A percentile compares a stretch with the other conserved stretches of the same genome.
Conservation (phyloP, 495 filamentous ascomycete species). For the Lentithecium fluviatile region DNA sequence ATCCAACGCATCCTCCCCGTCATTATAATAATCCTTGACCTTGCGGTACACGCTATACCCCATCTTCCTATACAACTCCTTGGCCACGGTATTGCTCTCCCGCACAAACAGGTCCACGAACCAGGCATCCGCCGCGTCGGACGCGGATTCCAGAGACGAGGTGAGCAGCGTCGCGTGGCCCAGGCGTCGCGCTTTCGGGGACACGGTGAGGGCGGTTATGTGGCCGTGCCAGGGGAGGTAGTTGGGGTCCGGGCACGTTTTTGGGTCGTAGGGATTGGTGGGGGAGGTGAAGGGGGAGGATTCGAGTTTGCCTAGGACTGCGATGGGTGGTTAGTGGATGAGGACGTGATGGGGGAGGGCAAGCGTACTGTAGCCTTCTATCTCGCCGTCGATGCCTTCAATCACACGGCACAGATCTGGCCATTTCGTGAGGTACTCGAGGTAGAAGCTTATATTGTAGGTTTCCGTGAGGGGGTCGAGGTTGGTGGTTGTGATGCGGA, state of each 20-base stretch:
- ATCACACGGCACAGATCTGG: constrained; percentile 87
- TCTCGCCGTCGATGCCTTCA: constrained; percentile 74
- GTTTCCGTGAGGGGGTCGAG: constrained; percentile 95
- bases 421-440: constrained; percentile 93
- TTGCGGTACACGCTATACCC: constrained; percentile 83
- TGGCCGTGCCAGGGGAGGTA: constrained; percentile 97
- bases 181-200: constrained; percentile 77
- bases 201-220: constrained; percentile 92
- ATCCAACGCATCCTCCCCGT: constrained; percentile 90
- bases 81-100: constrained; percentile 80
- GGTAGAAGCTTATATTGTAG: constrained; percentile 91
- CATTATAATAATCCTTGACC: constrained; percentile 88
- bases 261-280: constrained; percentile 63
- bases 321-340: background rate
- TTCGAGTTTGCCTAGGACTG: constrained; percentile 96
- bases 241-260: constrained; percentile 47
- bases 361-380: constrained; percentile 86
- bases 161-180: constrained; percentile 81
- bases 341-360: constrained; percentile 14
- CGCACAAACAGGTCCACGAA: constrained; percentile 95
- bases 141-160: constrained; percentile 71
- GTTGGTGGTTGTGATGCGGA: constrained; percentile 79
- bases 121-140: constrained; percentile 80
- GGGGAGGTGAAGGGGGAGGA: constrained; percentile 65
- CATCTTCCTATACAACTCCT: constrained; percentile 84